Percentiles rank a stretch among this genome's conserved stretches.
phyloP scores from a whole-genome alignment of 495 filamentous ascomycete species.

The Arthonia radiata region DNA sequence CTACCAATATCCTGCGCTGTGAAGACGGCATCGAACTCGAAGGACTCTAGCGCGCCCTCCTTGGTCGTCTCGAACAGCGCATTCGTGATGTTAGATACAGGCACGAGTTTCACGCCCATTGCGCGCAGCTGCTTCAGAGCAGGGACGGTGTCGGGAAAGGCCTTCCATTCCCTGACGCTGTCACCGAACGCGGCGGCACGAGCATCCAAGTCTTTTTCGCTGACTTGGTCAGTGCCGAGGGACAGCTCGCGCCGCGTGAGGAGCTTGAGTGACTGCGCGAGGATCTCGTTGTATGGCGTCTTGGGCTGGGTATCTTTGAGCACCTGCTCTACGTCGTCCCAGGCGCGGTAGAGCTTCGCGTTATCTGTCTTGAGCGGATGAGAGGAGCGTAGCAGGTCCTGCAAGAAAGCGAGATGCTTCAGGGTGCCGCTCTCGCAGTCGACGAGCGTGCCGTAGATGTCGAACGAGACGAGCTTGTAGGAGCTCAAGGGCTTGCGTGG shows the following conservation, averaged over 20 bases:
- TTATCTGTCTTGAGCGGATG: conserved; percentile 19
- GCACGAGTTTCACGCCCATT: conserved; percentile 39
- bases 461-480: conserved; percentile 38
- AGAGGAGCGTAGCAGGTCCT: conserved; percentile 16
- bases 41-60: conserved; percentile 20
- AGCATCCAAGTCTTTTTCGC: too few relatives aligned
- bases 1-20: conserved; percentile 51
- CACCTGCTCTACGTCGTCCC: conserved; percentile 17
- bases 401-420: conserved; percentile 18
- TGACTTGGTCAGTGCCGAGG: conserved; percentile 13
- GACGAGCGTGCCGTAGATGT: conserved; percentile 64
- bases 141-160: conserved; percentile 38
- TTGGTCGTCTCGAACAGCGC: conserved; percentile 31
- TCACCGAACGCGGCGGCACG: conserved; percentile 23
- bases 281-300: conserved; percentile 31
- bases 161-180: conserved; percentile 32
- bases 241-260: conserved; percentile 19
- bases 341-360: conserved; percentile 12
- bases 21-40: conserved; percentile 38
- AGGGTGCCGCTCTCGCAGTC: conserved; percentile 36
- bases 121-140: conserved; percentile 27
- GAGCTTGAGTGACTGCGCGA: conserved; percentile 21
- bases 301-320: conserved; percentile 24
- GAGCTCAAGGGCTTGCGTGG: conserved; percentile 13
- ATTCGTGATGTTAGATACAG: conserved; percentile 49